Base-by-base conservation (phyloP, 108 stramenopile species). In the Stephanodiscus triporus region DNA sequence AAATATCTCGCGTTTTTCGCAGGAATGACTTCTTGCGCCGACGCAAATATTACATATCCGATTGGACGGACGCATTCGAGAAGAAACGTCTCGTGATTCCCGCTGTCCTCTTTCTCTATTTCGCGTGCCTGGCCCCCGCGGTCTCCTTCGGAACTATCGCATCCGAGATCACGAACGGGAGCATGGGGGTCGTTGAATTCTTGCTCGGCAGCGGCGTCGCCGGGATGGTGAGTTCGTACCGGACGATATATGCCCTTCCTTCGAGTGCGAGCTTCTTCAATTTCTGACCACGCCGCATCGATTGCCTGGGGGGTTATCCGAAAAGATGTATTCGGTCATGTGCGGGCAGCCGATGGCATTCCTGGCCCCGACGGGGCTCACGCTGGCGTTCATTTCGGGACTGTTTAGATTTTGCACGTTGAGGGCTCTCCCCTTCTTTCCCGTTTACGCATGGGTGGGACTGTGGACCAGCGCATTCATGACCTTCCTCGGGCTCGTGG, bases 331-430 rank as follows among this genome's bases (percentile, higher is more conserved):
- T 82, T 70, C 92, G 2, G 63, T 95, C 14, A 66, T 97, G 22
- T 78, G 89, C 49, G 98, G 98, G 9, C 98, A 99, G 79, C 98
- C 98, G 0, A 97, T 99, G 97, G 88, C 95, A 51, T 97, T 99
- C 84, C 83, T 97, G 49, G 98, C 97, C n/a, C 97, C 97, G 9
- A 99, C 98, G 20, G 98, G 98, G 13, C 84, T 97, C 20, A 97
- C 97, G 2, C 79, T 97, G 60, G 93, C 95, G 32, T 97, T 98
- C 76, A 97, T 97, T 49, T 94, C 93, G 2, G 94, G 95, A 17
- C 74, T 98, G 7, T 94, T 91, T 72, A 73, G 90, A 43, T 94
- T 91, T 65, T 89, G 90, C 55, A 80, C 85, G 4, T 36, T 91
- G 48, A 81, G 88, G 13, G 81, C 76, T 30, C 70, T 96, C 0